Percentiles rank a stretch among this genome's conserved stretches.
Evolutionary conservation across 1,284 basidiomycete genomes (phyloP).

Genomic region (Rhodotorula sp.): DNA sequence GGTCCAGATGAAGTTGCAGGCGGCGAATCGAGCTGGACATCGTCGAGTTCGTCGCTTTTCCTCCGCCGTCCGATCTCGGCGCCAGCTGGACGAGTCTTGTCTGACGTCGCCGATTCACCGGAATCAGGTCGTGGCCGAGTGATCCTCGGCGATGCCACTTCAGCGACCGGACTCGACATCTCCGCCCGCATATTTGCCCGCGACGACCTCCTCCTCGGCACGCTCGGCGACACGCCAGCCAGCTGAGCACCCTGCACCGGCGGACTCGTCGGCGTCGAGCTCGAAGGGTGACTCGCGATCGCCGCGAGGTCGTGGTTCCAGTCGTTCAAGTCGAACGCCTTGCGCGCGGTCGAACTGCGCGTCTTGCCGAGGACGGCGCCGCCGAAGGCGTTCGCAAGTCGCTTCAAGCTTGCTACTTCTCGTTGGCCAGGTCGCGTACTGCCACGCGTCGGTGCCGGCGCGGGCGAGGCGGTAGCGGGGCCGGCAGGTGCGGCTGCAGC

Average conservation of each 20-base stretch:
- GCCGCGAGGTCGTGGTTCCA: slow-evolving; percentile 43
- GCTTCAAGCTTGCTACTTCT: slow-evolving; percentile 29
- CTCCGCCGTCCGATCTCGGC: slow-evolving; percentile 25
- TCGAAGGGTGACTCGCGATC: slow-evolving; percentile 33
- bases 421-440: slow-evolving; percentile 18
- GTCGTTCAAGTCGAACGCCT: slow-evolving; percentile 42
- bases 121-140: slow-evolving; percentile 3
- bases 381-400: slow-evolving; percentile 26
- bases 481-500: background rate
- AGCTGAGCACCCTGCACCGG: background rate
- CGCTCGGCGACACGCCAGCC: background rate
- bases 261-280: slow-evolving; percentile 27
- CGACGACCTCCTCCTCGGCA: slow-evolving; percentile 7
- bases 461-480: background rate
- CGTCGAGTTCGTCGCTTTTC: slow-evolving; percentile 41
- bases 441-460: slow-evolving; percentile 1
- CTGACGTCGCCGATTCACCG: background rate
- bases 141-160: slow-evolving; percentile 17
- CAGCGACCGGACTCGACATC: slow-evolving; percentile 35
- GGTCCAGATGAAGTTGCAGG: background rate
- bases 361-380: slow-evolving; percentile 18
- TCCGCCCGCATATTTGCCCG: slow-evolving; percentile 13
- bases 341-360: slow-evolving; percentile 23
- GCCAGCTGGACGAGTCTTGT: background rate
- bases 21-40: slow-evolving; percentile 27